Percentiles rank a stretch among this genome's conserved stretches.
These are phyloP conservation scores for Aspergillus uvarum DNA, from an alignment of 2,329 filamentous ascomycete genomes.

Conservation along the genomic window DNA sequence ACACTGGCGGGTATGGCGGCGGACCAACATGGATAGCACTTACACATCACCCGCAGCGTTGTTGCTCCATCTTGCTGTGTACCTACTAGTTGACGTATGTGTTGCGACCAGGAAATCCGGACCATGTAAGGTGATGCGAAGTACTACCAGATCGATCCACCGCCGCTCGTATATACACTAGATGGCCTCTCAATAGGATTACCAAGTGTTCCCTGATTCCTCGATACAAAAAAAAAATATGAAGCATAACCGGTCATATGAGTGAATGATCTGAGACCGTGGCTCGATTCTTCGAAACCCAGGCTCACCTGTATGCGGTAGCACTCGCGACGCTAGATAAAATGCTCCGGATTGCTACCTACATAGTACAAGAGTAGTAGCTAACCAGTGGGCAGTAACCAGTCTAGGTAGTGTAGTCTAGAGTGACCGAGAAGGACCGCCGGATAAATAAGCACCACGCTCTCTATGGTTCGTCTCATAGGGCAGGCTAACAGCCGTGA, in stretches of 20 bases:
- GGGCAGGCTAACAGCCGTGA: background rate
- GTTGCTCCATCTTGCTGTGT: background rate
- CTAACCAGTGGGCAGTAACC: too few species aligned
- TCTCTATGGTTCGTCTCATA: background rate
- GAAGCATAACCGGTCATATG: background rate
- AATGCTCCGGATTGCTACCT: background rate
- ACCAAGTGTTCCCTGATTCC: too few species aligned
- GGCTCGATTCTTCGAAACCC: background rate
- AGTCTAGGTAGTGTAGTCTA: background rate
- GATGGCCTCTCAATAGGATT: too few species aligned
- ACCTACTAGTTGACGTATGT: too few species aligned
- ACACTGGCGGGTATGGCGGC: slow-evolving; percentile 6
- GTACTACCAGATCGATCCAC: background rate
- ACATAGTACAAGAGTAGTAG: too few species aligned
- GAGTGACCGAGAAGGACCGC: background rate
- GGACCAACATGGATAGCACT: background rate
- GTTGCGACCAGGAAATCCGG: background rate
- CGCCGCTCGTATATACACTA: background rate
- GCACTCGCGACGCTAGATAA: background rate
- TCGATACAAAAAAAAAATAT: too few species aligned
- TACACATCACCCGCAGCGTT: slow-evolving; percentile 1
- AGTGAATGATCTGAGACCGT: background rate
- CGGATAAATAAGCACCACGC: background rate
- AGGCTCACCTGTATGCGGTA: too few species aligned
- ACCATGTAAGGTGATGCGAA: slow-evolving; percentile 2